Percentiles rank a stretch among this genome's conserved stretches.
These are phyloP conservation scores for Mesembryanthemum crystallinum DNA, from an alignment of 148 eudicot genomes.

Conservation along the genomic window DNA sequence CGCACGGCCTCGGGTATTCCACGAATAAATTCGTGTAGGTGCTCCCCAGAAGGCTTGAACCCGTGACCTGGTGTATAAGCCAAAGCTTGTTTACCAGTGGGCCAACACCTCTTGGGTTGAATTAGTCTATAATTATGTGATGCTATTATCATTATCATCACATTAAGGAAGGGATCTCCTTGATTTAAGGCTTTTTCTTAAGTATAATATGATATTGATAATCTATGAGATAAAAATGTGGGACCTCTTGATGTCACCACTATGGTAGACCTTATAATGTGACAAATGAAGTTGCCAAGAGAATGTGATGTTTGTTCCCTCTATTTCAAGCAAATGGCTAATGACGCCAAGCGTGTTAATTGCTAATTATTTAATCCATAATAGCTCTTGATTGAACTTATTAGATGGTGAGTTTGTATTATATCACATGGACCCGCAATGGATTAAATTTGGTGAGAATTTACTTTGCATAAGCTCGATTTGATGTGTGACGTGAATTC, in stretches of 20 bases:
- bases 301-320: constrained; percentile 15
- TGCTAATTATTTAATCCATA: constrained; percentile 8
- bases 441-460: background rate
- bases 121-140: constrained; percentile 18
- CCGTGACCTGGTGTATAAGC: too few relatives aligned
- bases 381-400: background rate
- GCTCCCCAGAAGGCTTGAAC: too few relatives aligned
- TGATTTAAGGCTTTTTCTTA: constrained; percentile 31
- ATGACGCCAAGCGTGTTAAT: constrained; percentile 20
- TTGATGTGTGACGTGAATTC: too few relatives aligned
- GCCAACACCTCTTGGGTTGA: too few relatives aligned
- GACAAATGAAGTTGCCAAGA: constrained; percentile 7
- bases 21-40: too few relatives aligned
- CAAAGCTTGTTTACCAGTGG: too few relatives aligned
- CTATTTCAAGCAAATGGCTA: constrained; percentile 10
- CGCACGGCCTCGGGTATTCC: too few relatives aligned
- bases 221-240: constrained; percentile 12
- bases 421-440: background rate
- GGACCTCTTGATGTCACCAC: constrained; percentile 11
- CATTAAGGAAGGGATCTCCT: constrained; percentile 21
- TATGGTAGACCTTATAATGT: constrained; percentile 14
- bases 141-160: constrained; percentile 24
- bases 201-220: too few relatives aligned
- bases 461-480: too few relatives aligned
- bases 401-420: background rate